Base-by-base conservation (phyloP, 2,329 filamentous ascomycete genomes). In the Neonectria coccinea region DNA sequence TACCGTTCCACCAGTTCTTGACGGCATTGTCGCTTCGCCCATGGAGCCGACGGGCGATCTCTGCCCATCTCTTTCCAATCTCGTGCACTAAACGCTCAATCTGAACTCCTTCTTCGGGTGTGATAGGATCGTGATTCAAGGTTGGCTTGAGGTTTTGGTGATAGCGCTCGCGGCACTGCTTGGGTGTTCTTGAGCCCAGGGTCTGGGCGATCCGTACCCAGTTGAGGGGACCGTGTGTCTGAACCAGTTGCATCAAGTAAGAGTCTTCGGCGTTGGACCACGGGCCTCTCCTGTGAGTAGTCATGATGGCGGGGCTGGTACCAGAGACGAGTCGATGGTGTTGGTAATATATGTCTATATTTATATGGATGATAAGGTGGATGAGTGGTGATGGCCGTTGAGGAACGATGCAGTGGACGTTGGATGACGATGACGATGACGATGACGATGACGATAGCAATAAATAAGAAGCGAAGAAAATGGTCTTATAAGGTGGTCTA, bases 1-100 rank as follows among this genome's bases (percentile, higher is more conserved):
- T 92, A 54, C 94, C 94, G 77, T 97, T 97, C 92, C 92, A 97
- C 93, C 94, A 97, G 79, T 97, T 97, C 87, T 97, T 97, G 68
- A 97, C 93, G 29, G 93, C 92, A 75, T 97, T 97, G 82, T 97
- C 94, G 78, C 94, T 97, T 75, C 94, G 91, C 69, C 93, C 93
- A 59, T 91, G 86, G 20, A 97, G 85, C 50, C 89, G 85, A 70
- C 94, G 87, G 48, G 94, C 93, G 75, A 97, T 97, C 76, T 97
- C 93, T 2, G 94, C 94, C 94, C 94, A 97, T 61, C 92, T 89
- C 82, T 94, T 95, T 67, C 94, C 94, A 82, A 93, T 89, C 72
- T 91, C 87, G 11, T 81, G 79, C 16, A 97, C 94, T 77, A 96
- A 86, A 62, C 86, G 84, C 80, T 95, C 90, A 74, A 98, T 97